phyloP scores from a whole-genome alignment of 2,329 filamentous ascomycete species.

The Talaromyces sp. region DNA sequence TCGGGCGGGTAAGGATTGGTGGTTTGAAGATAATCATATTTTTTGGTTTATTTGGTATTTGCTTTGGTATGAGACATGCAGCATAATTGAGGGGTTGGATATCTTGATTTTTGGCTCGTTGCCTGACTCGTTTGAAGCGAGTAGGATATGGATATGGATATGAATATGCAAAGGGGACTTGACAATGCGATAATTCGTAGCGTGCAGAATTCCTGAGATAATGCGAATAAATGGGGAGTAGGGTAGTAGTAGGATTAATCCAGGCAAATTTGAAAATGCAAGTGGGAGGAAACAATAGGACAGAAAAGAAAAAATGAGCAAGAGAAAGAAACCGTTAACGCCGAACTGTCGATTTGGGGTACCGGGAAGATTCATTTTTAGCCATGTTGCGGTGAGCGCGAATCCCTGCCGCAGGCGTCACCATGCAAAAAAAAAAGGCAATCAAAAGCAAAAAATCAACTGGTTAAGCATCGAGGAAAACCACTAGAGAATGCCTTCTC shows the following conservation, averaged over 20 bases:
- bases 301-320: not conserved
- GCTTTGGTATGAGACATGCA: not conserved
- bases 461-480: not conserved
- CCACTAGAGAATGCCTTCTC: conserved; percentile 25
- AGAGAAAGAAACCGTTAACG: conserved; percentile 7
- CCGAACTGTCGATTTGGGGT: conserved; percentile 11
- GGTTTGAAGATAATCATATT: not conserved
- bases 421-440: conserved; percentile 21
- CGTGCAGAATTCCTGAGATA: no score
- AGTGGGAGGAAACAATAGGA: no score
- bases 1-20: not conserved
- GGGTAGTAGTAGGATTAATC: no score
- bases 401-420: conserved; percentile 2
- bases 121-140: not conserved
- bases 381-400: conserved; percentile 13
- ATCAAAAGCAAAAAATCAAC: conserved; percentile 1
- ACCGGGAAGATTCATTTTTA: conserved; percentile 7
- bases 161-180: not conserved
- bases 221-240: not conserved
- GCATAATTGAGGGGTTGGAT: not conserved
- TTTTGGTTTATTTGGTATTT: not conserved
- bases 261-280: not conserved
- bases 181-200: not conserved
- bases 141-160: conserved; percentile 6
- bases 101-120: not conserved